Percentiles rank a stretch among this genome's conserved stretches.
Evolutionary conservation across 2,329 filamentous ascomycete species (phyloP).

Genomic region (Scytalidium sp.): DNA sequence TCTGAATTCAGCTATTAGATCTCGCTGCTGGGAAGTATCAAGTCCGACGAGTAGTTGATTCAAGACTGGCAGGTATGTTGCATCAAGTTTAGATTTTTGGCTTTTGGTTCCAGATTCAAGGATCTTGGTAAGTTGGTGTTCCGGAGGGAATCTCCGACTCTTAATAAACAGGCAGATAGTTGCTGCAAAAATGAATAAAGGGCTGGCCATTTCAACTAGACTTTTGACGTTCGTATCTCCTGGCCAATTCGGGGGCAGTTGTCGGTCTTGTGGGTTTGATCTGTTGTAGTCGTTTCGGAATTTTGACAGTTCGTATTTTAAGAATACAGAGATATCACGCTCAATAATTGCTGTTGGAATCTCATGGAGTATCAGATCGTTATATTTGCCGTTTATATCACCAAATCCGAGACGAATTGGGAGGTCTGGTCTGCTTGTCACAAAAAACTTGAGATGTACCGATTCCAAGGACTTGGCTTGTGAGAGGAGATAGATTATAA

Average conservation of each 20-base stretch:
- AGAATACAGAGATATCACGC: constrained; percentile 34
- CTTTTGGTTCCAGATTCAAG: constrained; percentile 16
- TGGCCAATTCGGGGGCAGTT: constrained; percentile 26
- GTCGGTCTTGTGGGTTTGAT: too few species aligned
- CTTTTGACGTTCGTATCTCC: constrained; percentile 11
- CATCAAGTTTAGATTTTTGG: constrained; percentile 17
- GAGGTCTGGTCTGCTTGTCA: constrained; percentile 13
- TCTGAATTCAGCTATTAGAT: constrained; percentile 23
- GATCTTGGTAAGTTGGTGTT: constrained; percentile 20
- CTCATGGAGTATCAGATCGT: constrained; percentile 28
- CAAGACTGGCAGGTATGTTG: constrained; percentile 21
- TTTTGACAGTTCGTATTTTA: constrained; percentile 25
- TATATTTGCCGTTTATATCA: constrained; percentile 18
- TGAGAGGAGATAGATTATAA: constrained; percentile 29
- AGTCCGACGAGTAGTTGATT: constrained; percentile 10
- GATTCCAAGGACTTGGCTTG: constrained; percentile 10
- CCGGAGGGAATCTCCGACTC: constrained; percentile 18
- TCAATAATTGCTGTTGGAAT: constrained; percentile 27
- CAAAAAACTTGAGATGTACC: constrained; percentile 1
- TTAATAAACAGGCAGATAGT: constrained; percentile 28
- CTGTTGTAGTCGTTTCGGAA: constrained; percentile 16
- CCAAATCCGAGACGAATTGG: constrained; percentile 35
- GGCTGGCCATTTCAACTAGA: constrained; percentile 27
- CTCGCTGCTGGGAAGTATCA: constrained; percentile 6
- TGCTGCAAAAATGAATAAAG: constrained; percentile 34